phyloP scores from a whole-genome alignment of 2,329 filamentous ascomycete genomes.

The Sporothrix euskadiensis region DNA sequence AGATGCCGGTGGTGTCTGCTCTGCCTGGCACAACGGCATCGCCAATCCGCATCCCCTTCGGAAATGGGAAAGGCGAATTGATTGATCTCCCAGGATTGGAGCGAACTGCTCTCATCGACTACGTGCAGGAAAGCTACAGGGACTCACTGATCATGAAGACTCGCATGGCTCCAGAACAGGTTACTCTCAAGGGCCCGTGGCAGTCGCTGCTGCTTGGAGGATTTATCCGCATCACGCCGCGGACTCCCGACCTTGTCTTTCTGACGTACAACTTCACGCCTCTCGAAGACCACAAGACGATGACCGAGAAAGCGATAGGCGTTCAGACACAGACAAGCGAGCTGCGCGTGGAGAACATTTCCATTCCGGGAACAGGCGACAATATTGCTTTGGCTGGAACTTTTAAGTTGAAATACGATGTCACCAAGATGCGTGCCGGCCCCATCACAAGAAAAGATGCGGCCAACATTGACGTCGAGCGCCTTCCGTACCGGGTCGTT shows the following conservation, averaged over 20 bases:
- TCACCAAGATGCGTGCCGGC: constrained; percentile 76
- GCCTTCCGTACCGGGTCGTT: constrained; percentile 76
- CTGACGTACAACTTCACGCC: constrained; percentile 87
- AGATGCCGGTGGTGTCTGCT: constrained; percentile 82
- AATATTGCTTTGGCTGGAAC: constrained; percentile 69
- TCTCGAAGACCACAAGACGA: constrained; percentile 72
- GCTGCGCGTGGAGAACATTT: constrained; percentile 63
- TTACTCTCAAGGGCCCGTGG: constrained; percentile 65
- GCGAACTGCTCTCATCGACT: constrained; percentile 69
- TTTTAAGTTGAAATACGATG: constrained; percentile 76
- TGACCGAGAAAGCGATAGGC: constrained; percentile 74
- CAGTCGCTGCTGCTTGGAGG: constrained; percentile 84
- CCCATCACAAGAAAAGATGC: constrained; percentile 66
- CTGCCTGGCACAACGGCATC: constrained; percentile 93
- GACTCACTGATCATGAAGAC: constrained; percentile 74
- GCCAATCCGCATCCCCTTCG: constrained; percentile 89
- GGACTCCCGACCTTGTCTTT: constrained; percentile 63
- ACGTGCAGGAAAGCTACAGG: constrained; percentile 67
- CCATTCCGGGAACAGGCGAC: constrained; percentile 56
- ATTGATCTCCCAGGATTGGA: constrained; percentile 88
- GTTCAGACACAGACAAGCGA: constrained; percentile 67
- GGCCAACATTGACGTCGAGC: constrained; percentile 62
- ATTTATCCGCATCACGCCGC: constrained; percentile 82
- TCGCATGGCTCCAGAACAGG: constrained; percentile 71
- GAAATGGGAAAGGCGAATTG: constrained; percentile 80